Conservation (phyloP, 495 filamentous ascomycete genomes). For the Xeromyces bisporus region DNA sequence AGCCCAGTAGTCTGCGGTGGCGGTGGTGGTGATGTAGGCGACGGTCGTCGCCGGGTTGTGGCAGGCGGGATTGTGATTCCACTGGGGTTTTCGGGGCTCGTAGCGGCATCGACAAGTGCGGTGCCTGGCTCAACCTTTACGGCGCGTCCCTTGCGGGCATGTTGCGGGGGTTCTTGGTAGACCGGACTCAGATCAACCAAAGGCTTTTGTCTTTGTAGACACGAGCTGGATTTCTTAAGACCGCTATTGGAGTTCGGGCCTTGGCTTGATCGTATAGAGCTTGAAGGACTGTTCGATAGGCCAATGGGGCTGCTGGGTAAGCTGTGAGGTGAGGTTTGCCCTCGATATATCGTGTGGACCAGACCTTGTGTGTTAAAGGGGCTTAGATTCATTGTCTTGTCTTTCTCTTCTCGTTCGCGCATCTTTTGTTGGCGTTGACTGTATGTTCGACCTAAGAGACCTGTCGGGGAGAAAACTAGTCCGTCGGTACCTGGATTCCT, state of each 20-base stretch:
- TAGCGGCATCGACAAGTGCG: constrained; percentile 50
- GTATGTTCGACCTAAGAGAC: constrained; percentile 48
- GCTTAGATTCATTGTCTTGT: constrained; percentile 15
- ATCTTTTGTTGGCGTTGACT: constrained; percentile 40
- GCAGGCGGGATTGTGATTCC: constrained; percentile 34
- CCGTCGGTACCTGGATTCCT: too few relatives aligned
- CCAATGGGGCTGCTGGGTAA: constrained; percentile 3
- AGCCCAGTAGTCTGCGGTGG: constrained; percentile 1
- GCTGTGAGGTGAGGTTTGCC: background rate
- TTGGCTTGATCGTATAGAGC: constrained; percentile 20
- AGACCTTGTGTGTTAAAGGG: constrained; percentile 12
- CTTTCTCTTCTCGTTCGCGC: constrained; percentile 34
- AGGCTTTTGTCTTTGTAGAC: constrained; percentile 35
- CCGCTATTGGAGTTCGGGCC: constrained; percentile 10
- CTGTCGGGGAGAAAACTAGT: constrained; percentile 34
- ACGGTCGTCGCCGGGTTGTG: constrained; percentile 33
- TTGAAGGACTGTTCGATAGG: constrained; percentile 15
- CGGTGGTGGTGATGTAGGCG: constrained; percentile 5
- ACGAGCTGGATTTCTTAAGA: constrained; percentile 15
- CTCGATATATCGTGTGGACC: constrained; percentile 3
- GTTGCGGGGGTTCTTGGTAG: constrained; percentile 62
- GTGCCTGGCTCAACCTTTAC: constrained; percentile 42
- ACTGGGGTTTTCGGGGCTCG: constrained; percentile 28
- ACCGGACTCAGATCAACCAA: constrained; percentile 59
- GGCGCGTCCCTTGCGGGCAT: constrained; percentile 48